Percentiles rank a stretch among this genome's conserved stretches.
Evolutionary conservation across 192 early-diverging fungal species (phyloP).

Genomic region (Coemansia sp.): DNA sequence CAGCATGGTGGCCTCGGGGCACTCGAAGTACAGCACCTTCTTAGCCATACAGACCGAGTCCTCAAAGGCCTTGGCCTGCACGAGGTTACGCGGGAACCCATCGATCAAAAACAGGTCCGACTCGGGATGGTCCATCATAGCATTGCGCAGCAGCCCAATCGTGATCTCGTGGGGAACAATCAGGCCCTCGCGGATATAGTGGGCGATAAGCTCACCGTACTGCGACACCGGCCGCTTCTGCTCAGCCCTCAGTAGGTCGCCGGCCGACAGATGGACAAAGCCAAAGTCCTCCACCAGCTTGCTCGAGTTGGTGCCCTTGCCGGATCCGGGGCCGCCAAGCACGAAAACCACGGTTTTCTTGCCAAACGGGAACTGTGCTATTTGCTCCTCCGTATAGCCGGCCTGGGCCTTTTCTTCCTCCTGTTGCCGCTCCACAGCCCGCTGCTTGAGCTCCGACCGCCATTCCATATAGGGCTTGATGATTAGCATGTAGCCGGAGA

Average conservation of each 20-base stretch:
- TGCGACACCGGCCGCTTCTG: constrained; percentile 76
- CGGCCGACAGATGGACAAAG: constrained; percentile 95
- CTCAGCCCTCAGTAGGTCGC: constrained; percentile 92
- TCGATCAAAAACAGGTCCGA: constrained; percentile 86
- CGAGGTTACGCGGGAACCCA: constrained; percentile 93
- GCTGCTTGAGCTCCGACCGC: constrained; percentile 13
- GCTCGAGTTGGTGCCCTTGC: constrained; percentile 95
- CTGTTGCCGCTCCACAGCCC: constrained; percentile 5
- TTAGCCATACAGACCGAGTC: constrained; percentile 72
- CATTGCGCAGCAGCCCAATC: constrained; percentile 83
- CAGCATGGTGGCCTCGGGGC: constrained; percentile 90
- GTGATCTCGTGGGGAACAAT: constrained; percentile 98
- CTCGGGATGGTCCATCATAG: constrained; percentile 71
- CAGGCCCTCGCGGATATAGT: constrained; percentile 86
- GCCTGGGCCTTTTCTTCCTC: constrained; percentile 8
- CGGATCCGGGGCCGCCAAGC: constrained; percentile 82
- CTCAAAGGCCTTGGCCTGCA: constrained; percentile 93
- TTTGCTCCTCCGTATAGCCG: constrained; percentile 17
- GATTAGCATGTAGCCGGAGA: constrained; percentile 23
- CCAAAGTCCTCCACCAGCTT: constrained; percentile 85
- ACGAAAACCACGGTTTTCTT: constrained; percentile 85
- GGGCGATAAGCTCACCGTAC: constrained; percentile 89
- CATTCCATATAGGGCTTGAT: constrained; percentile 42
- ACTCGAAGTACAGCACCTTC: constrained; percentile 89
- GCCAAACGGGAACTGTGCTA: constrained; percentile 42